Evolutionary conservation across 805 yeast species (phyloP), one percentile per base, ranked within the genome.

Genomic region (Kregervanrija pseudodelftensis): DNA sequence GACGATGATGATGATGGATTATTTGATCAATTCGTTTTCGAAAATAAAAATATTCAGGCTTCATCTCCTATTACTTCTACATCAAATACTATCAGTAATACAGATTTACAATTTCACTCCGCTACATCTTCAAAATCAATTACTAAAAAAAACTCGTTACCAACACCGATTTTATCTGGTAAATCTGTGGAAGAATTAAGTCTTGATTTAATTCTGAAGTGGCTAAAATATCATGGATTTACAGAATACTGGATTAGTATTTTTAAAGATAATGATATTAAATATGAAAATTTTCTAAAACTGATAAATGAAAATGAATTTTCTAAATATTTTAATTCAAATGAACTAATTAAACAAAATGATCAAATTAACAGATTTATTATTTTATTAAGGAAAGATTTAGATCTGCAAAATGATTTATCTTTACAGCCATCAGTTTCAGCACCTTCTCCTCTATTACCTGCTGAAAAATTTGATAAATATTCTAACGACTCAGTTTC

Each of bases 161-260:
- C 33, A n/a, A 32, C 46, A 43, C 32, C 28, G 4, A 22, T 22
- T 5, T 22, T 22, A 7, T 22, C 28, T 22, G 28, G 28, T 22
- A 22, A 22, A 22, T 22, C 28, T 5, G 28, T 22, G 28, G 28
- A 22, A 7, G 28, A 22, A 22, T 7, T 22, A 22, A 22, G 8
- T 22, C 28, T 34, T 8, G 39, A 17, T 11, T 31, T 35, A n/a
- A 39, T 42, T 13, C 17, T 31, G 11, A 30, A 37, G 10, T 42
- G 45, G 45, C 40, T 42, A 5, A 40, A 37, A 30, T 28, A 16
- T 5, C 45, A 88, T 58, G 71, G 74, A 15, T 89, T 89, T 63
- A 82, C 83, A 51, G 75, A 72, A 3, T 68, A 81, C 11, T 89
- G 96, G 96, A 67, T 74, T n/a, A 74, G 69, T 4, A 73, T 80